phyloP scores from a whole-genome alignment of 2,329 filamentous ascomycete genomes.

The Pseudogymnoascus sp. region DNA sequence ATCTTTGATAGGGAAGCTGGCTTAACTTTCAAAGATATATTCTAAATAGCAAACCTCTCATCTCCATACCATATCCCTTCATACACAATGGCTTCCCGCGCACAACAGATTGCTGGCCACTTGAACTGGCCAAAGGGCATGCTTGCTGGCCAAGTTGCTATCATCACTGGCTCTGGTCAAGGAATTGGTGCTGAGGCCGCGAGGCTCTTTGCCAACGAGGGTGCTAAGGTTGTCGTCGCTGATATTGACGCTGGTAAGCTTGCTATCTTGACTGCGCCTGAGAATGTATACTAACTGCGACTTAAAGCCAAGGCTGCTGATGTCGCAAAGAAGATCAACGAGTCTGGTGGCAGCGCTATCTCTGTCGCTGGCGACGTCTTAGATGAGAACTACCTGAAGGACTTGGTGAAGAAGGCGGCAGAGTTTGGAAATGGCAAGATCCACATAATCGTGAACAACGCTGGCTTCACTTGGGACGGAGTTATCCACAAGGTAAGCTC shows the following conservation, averaged over 20 bases:
- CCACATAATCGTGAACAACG: slow-evolving; percentile 87
- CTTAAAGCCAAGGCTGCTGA: slow-evolving; percentile 56
- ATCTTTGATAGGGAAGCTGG: neutral
- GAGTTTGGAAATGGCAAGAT: slow-evolving; percentile 83
- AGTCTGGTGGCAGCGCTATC: slow-evolving; percentile 56
- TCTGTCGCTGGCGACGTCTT: slow-evolving; percentile 72
- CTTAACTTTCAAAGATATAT: neutral
- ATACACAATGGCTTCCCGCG: slow-evolving; percentile 38
- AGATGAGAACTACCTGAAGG: slow-evolving; percentile 60
- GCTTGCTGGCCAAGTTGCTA: slow-evolving; percentile 72
- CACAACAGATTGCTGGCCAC: slow-evolving; percentile 67
- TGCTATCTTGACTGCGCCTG: neutral
- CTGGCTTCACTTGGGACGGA: slow-evolving; percentile 87
- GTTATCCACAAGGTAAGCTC: slow-evolving; percentile 69
- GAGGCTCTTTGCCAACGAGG: slow-evolving; percentile 77
- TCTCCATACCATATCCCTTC: neutral
- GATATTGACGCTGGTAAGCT: slow-evolving; percentile 68
- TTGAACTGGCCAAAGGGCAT: slow-evolving; percentile 77
- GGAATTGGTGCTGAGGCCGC: slow-evolving; percentile 84
- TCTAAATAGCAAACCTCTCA: neutral
- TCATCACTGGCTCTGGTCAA: slow-evolving; percentile 80
- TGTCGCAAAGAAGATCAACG: slow-evolving; percentile 65
- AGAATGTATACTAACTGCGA: slow-evolving; percentile 17
- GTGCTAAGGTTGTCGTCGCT: slow-evolving; percentile 74
- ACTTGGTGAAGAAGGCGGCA: slow-evolving; percentile 66